phyloP scores from a whole-genome alignment of 1,139 yeast genomes.

The Taphrina pruni region DNA sequence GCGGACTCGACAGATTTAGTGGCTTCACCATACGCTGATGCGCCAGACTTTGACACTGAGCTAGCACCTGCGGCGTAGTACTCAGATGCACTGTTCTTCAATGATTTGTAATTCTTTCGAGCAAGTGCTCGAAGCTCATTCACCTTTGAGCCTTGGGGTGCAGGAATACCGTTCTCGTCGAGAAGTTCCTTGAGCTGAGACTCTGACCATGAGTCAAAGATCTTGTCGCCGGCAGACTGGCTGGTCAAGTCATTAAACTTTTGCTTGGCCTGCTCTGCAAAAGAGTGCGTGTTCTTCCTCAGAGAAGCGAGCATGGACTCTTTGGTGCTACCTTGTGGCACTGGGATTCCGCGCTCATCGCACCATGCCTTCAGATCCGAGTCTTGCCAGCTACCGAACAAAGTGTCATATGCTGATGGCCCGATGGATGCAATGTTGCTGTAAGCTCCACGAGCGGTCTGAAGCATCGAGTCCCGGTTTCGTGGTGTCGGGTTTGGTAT shows the following conservation, averaged over 20 bases:
- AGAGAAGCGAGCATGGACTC: slow-evolving; percentile 55
- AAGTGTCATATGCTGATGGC: slow-evolving; percentile 54
- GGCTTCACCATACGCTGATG: slow-evolving; percentile 41
- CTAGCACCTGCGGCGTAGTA: slow-evolving; percentile 39
- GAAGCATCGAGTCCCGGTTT: slow-evolving; percentile 49
- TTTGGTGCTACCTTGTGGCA: slow-evolving; percentile 52
- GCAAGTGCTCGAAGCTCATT: slow-evolving; percentile 49
- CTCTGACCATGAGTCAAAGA: slow-evolving; percentile 58
- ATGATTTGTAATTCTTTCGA: slow-evolving; percentile 38
- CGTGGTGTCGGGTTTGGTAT: slow-evolving; percentile 47
- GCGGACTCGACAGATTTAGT: slow-evolving; percentile 27
- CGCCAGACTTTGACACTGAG: slow-evolving; percentile 23
- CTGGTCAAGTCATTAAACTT: slow-evolving; percentile 33
- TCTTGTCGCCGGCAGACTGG: slow-evolving; percentile 23
- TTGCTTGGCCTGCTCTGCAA: slow-evolving; percentile 45
- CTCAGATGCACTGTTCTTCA: slow-evolving; percentile 35
- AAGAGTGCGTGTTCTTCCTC: slow-evolving; percentile 51
- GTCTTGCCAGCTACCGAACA: slow-evolving; percentile 59
- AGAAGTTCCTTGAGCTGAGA: slow-evolving; percentile 59
- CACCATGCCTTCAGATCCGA: slow-evolving; percentile 60
- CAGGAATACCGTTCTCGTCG: slow-evolving; percentile 55
- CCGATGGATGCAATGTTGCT: slow-evolving; percentile 52
- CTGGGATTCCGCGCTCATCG: slow-evolving; percentile 55
- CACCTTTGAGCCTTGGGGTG: slow-evolving; percentile 52
- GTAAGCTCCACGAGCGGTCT: slow-evolving; percentile 54